Base-by-base conservation (phyloP, 2,329 filamentous ascomycete species). In the Pestalotiopsis sp. region DNA sequence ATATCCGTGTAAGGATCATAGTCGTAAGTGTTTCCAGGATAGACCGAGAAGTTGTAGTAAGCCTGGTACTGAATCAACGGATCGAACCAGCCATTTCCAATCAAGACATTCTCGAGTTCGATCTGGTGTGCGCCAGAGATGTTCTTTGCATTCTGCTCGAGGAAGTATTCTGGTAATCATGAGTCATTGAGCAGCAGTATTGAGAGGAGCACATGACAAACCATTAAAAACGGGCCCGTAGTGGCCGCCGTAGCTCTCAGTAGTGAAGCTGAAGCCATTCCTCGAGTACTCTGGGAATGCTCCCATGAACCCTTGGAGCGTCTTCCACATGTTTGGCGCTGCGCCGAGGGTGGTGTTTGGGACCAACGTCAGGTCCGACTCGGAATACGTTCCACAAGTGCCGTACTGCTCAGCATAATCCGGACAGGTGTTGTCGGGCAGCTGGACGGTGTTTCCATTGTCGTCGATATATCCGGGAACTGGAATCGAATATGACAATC, bases 301-400 rank as follows among this genome's bases (percentile, higher is more conserved):
- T 2, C 88, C 87, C 84, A 90, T 88, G 76, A 91, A 90, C 1
- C 87, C 88, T 73, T 90, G 88, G 36, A 90, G 74, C 0, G 86
- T 87, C 76, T 86, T 87, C 86, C 86, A 90, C 80, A 90, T 87
- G 67, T 85, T 86, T 1, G 87, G 87, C 3, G 88, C 87, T 2
- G 87, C 87, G 65, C 78, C 79, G n/a, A 79, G 72, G 1, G 87
- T 89, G 5, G 81, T 80, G 72, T 88, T 87, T 9, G 86, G 83
- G 0, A 85, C 87, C 61, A 87, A 73, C 0, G 81, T 83, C 11
- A 81, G 74, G 69, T 88, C 84, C 0, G 84, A 81, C 68, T 84
- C 83, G 13, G 85, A 87, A 72, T 85, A 90, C 1, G 88, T 90
- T 11, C 86, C 87, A 72, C 87, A 90, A 23, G 52, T 66, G 52